Evolutionary conservation across 2,329 filamentous ascomycete genomes (phyloP).

Genomic region (Achaetomium macrosporum): DNA sequence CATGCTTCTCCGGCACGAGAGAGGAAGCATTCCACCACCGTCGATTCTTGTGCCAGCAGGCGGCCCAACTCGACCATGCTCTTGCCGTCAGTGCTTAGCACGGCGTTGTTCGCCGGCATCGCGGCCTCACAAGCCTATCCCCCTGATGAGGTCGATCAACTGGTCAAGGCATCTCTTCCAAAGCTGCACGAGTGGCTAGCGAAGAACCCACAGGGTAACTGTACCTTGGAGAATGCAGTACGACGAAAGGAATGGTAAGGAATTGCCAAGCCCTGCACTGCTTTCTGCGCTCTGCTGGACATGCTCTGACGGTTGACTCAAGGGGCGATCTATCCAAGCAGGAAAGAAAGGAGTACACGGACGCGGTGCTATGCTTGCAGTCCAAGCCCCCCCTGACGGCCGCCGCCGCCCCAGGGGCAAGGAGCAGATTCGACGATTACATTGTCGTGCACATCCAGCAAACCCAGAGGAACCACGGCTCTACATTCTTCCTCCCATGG

Average conservation of each 20-base stretch:
- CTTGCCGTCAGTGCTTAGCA: too few species aligned
- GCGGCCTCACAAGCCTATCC: conserved; percentile 11
- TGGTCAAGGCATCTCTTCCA: conserved; percentile 11
- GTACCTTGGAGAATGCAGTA: conserved; percentile 22
- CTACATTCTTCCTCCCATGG: conserved; percentile 28
- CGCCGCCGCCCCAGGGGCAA: conserved; percentile 20
- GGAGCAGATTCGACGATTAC: conserved; percentile 28
- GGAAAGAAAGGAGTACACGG: conserved; percentile 21
- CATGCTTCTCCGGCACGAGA: too few species aligned
- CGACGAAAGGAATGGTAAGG: conserved; percentile 21
- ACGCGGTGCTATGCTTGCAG: conserved; percentile 22
- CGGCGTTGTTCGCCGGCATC: conserved; percentile 3
- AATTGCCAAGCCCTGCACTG: background rate
- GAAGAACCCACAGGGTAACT: conserved; percentile 20
- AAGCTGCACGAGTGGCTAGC: conserved; percentile 18
- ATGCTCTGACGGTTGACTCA: background rate
- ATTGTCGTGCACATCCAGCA: conserved; percentile 28
- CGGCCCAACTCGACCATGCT: too few species aligned
- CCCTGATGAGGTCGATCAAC: conserved; percentile 16
- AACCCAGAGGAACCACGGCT: conserved; percentile 18
- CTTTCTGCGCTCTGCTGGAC: background rate
- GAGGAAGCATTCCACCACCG: too few species aligned
- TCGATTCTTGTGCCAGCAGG: too few species aligned
- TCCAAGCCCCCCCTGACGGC: conserved; percentile 15
- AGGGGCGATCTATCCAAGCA: conserved; percentile 16